Percentiles rank a stretch among this genome's conserved stretches.
Conservation (phyloP, 768 basidiomycete species). For the Suillus americanus region DNA sequence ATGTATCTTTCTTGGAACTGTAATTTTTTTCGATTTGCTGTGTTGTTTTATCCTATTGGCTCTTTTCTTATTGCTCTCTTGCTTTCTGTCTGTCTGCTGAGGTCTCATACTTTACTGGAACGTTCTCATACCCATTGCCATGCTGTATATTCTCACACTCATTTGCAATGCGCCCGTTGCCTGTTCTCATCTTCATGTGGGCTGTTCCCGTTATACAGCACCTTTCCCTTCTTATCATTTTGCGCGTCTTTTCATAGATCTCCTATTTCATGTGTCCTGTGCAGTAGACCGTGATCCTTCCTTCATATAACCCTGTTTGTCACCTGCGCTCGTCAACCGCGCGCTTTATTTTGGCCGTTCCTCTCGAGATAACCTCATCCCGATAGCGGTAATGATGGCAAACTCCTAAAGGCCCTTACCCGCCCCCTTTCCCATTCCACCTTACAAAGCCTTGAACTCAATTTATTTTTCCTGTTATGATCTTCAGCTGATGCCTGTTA, state of each 20-base stretch:
- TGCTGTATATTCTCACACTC: conserved; percentile 4
- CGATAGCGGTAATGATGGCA: neutral
- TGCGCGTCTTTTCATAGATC: neutral
- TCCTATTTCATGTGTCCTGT: neutral
- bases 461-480: neutral
- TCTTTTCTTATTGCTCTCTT: neutral
- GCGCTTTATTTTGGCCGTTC: neutral
- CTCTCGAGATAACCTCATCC: conserved; percentile 1
- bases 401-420: neutral
- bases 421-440: neutral
- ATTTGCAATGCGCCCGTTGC: neutral
- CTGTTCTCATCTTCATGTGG: neutral
- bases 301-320: neutral
- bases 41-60: neutral
- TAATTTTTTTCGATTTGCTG: neutral
- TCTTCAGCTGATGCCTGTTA: neutral
- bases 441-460: conserved; percentile 4
- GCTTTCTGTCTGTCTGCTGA: neutral
- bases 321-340: neutral
- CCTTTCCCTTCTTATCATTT: conserved; percentile 3
- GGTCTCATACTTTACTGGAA: neutral
- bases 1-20: conserved; percentile 12
- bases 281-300: neutral
- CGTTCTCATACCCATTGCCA: neutral
- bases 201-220: neutral